These are phyloP conservation scores for Beauveria pseudobassiana DNA, from an alignment of 2,329 filamentous ascomycete genomes.

Conservation along the genomic window DNA sequence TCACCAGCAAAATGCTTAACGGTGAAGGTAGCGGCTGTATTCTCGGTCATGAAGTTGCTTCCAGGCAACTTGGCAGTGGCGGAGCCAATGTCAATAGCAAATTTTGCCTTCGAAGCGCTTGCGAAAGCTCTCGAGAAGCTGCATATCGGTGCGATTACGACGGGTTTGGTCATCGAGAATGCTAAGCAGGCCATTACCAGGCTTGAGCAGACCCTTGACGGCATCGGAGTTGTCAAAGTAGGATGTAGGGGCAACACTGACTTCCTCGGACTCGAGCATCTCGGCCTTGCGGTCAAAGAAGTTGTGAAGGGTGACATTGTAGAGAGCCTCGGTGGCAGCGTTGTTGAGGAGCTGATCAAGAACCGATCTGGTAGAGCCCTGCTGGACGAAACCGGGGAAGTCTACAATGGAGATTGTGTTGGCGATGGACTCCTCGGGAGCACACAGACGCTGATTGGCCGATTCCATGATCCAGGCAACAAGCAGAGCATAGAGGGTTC, in stretches of 20 bases:
- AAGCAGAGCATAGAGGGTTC: constrained; percentile 86
- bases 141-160: constrained; percentile 78
- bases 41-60: constrained; percentile 83
- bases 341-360: constrained; percentile 94
- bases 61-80: constrained; percentile 71
- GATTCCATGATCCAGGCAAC: constrained; percentile 91
- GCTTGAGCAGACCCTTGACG: constrained; percentile 83
- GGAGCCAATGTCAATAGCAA: constrained; percentile 73
- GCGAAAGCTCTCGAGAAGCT: constrained; percentile 81
- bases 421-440: constrained; percentile 75
- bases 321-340: constrained; percentile 82
- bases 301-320: constrained; percentile 87
- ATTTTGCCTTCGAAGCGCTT: constrained; percentile 94
- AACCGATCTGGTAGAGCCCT: constrained; percentile 71
- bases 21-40: constrained; percentile 73
- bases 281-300: constrained; percentile 96
- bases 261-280: constrained; percentile 88
- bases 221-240: constrained; percentile 98
- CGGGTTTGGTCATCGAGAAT: constrained; percentile 95
- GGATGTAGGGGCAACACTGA: constrained; percentile 80
- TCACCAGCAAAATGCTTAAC: constrained; percentile 95
- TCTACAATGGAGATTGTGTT: constrained; percentile 95
- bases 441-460: constrained; percentile 85
- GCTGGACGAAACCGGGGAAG: constrained; percentile 90
- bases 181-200: constrained; percentile 84